phyloP scores from a whole-genome alignment of 805 yeast species.

The Yarrowia sp. region DNA sequence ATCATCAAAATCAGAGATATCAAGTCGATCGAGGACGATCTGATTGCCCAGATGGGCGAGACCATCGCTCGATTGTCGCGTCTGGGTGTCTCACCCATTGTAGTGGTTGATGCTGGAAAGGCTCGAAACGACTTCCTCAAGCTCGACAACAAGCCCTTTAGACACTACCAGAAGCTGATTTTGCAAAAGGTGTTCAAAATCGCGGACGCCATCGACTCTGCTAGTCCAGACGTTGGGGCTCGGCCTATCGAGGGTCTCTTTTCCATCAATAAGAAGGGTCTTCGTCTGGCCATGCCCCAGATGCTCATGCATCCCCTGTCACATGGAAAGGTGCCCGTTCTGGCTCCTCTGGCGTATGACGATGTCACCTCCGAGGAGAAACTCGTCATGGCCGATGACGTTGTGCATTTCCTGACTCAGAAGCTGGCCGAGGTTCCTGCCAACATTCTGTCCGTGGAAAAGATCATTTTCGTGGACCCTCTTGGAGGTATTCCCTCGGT shows the following conservation, averaged over 20 bases:
- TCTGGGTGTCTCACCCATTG: conserved; percentile 77
- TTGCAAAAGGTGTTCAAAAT: conserved; percentile 42
- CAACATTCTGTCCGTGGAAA: conserved; percentile 65
- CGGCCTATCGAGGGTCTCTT: conserved; percentile 53
- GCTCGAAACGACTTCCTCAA: conserved; percentile 46
- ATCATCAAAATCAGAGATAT: conserved; percentile 59
- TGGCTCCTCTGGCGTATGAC: conserved; percentile 74
- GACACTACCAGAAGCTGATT: conserved; percentile 46
- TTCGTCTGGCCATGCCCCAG: conserved; percentile 50
- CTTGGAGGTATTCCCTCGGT: conserved; percentile 91
- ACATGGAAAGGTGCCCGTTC: conserved; percentile 56
- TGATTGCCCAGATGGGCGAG: conserved; percentile 56
- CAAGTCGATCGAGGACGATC: conserved; percentile 42
- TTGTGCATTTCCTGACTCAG: conserved; percentile 52
- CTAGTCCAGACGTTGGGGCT: conserved; percentile 41
- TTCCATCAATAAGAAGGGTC: conserved; percentile 45
- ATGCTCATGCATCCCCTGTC: conserved; percentile 54
- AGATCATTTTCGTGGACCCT: conserved; percentile 77
- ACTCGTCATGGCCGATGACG: conserved; percentile 53
- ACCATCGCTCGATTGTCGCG: conserved; percentile 62
- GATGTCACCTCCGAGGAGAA: conserved; percentile 55
- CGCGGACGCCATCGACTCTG: conserved; percentile 42
- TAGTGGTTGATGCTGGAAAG: conserved; percentile 60
- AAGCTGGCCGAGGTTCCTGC: conserved; percentile 49
- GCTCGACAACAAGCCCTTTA: conserved; percentile 43